Base-by-base conservation (phyloP, 169 alveolate genomes). In the Cystoisospora suis region DNA sequence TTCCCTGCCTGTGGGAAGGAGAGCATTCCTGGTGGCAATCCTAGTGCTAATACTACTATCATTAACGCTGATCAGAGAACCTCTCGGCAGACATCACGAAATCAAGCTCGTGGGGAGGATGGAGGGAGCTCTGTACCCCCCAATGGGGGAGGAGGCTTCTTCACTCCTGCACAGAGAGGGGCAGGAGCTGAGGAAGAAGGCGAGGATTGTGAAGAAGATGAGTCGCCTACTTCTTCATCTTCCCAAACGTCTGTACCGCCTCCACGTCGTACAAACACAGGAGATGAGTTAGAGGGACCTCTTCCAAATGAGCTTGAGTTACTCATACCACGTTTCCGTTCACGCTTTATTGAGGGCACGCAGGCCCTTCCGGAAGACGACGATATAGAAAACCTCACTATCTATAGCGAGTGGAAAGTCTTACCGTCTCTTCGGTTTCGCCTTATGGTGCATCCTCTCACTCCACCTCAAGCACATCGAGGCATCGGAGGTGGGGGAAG, bases 371-470 rank as follows among this genome's bases (percentile, higher is more conserved):
- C 83, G 34, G 56, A 61, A 38, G 75, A 20, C 20, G 75, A 61
- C 42, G 75, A 61, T 6, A 38, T 6, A 38, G 75, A 61, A 20
- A 38, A 34, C 29, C 70, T 65, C 53, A 86, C 90, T 36, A 38
- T 59, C 38, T 86, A 86, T 83, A 86, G 90, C 83, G 90, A 59
- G 45, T 86, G 90, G 90, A 40, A 32, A 34, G 90, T 65, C 56
- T 47, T 75, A 0, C 90, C 90, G 34, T 42, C 90, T 0, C 81
- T 86, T n/a, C 81, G 90, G 6, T 86, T 86, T 40, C 90, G 90
- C 49, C 81, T 86, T n/a, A 86, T 86, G 90, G 65, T 86, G 17
- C 90, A 86, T 36, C 90, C 90, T 29, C 81, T 86, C 40, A 46
- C 90, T n/a, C 90, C 58, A 38, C 32, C 47, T 34, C 83, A 72